phyloP scores from a whole-genome alignment of 2,329 filamentous ascomycete species.

The Erysiphe neolycopersici region DNA sequence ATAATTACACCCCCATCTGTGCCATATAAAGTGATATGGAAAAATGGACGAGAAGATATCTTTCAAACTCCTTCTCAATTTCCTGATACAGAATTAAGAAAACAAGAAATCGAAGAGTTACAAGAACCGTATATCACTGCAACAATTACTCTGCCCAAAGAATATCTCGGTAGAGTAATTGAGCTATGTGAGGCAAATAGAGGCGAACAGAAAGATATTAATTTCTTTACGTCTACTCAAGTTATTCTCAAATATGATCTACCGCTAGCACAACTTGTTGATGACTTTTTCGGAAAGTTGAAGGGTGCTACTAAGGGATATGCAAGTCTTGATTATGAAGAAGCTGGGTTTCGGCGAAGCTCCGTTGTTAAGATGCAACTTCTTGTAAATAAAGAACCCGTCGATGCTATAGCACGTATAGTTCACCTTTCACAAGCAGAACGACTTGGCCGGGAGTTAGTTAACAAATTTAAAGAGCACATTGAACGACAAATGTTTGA shows the following conservation, averaged over 20 bases:
- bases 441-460: slow-evolving; percentile 63
- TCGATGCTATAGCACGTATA: slow-evolving; percentile 82
- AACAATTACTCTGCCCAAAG: slow-evolving; percentile 76
- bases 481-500: slow-evolving; percentile 95
- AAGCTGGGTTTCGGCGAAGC: slow-evolving; percentile 61
- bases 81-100: slow-evolving; percentile 34
- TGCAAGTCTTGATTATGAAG: slow-evolving; percentile 88
- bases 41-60: slow-evolving; percentile 48
- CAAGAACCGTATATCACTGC: slow-evolving; percentile 53
- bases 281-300: slow-evolving; percentile 91
- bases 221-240: slow-evolving; percentile 77
- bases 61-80: slow-evolving; percentile 75
- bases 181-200: slow-evolving; percentile 81
- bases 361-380: slow-evolving; percentile 73
- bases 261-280: slow-evolving; percentile 69
- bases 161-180: slow-evolving; percentile 83
- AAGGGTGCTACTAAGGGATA: slow-evolving; percentile 90
- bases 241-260: slow-evolving; percentile 87
- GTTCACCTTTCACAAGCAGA: slow-evolving; percentile 63
- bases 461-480: slow-evolving; percentile 87
- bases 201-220: slow-evolving; percentile 63
- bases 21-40: slow-evolving; percentile 63
- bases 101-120: slow-evolving; percentile 27
- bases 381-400: slow-evolving; percentile 74
- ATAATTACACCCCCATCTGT: slow-evolving; percentile 95